A percentile compares a stretch with the other conserved stretches of the same genome.
These are phyloP conservation scores for Fusarium proliferatum DNA, from an alignment of 2,329 filamentous ascomycete genomes.

Conservation along the genomic window DNA sequence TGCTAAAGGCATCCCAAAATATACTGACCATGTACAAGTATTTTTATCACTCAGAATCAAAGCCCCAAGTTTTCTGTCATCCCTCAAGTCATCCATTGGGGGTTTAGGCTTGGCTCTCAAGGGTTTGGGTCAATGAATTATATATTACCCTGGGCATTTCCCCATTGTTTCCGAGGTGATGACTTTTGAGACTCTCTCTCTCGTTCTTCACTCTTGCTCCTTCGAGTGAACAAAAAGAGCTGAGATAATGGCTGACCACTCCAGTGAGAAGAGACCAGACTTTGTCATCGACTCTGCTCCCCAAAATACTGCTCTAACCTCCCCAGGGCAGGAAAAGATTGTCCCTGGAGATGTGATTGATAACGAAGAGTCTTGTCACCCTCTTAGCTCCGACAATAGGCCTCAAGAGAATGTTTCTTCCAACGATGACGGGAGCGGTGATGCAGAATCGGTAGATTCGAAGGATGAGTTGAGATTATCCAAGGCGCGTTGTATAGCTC, in stretches of 20 bases:
- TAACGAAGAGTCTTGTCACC: slow-evolving; percentile 16
- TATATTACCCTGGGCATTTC: slow-evolving; percentile 30
- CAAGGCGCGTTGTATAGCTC: slow-evolving; percentile 63
- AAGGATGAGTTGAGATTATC: slow-evolving; percentile 54
- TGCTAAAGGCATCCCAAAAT: no score
- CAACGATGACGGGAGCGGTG: slow-evolving; percentile 9
- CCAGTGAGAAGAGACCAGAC: slow-evolving; percentile 26
- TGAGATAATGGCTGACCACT: slow-evolving; percentile 14
- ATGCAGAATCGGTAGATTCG: slow-evolving; percentile 35
- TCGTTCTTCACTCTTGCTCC: neutral
- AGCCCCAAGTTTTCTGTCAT: neutral
- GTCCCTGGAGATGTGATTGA: slow-evolving; percentile 3
- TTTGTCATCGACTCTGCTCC: neutral
- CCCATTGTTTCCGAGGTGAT: slow-evolving; percentile 14
- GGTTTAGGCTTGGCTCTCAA: slow-evolving; percentile 23
- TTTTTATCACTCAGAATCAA: neutral
- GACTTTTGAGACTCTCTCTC: neutral
- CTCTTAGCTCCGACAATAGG: neutral
- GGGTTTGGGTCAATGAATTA: slow-evolving; percentile 3
- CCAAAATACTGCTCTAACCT: slow-evolving; percentile 3
- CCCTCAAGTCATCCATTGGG: slow-evolving; percentile 19
- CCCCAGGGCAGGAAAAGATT: neutral
- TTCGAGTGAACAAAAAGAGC: neutral
- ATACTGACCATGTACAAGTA: neutral
- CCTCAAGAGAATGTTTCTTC: neutral